Conservation (phyloP, 2,329 filamentous ascomycete species). For the Fusarium sp. region DNA sequence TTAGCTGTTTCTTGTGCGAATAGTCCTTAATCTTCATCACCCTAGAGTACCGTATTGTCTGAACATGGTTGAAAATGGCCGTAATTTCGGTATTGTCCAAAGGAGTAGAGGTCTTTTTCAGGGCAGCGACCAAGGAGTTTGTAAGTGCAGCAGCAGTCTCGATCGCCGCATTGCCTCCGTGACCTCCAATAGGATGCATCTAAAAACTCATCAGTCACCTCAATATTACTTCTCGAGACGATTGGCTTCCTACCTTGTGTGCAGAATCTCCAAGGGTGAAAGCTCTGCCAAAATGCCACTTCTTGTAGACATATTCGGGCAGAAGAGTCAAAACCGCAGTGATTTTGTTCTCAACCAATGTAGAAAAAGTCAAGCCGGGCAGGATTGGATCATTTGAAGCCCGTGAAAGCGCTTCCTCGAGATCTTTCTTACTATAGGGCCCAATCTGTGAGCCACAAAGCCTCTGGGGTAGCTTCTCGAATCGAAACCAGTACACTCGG, state of each 20-base stretch:
- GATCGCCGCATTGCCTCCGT: slow-evolving; percentile 25
- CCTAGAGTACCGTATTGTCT: not conserved
- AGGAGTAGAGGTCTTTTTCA: not conserved
- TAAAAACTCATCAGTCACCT: not conserved
- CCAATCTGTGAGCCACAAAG: slow-evolving; percentile 15
- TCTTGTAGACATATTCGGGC: slow-evolving; percentile 52
- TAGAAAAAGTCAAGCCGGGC: slow-evolving; percentile 4
- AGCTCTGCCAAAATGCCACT: slow-evolving; percentile 55
- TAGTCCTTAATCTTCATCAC: not conserved
- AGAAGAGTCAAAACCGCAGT: slow-evolving; percentile 49
- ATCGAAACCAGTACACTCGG: slow-evolving; percentile 57
- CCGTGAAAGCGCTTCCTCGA: not conserved
- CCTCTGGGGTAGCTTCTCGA: slow-evolving; percentile 5
- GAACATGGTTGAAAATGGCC: not conserved
- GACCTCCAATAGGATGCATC: slow-evolving; percentile 14
- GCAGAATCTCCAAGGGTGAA: slow-evolving; percentile 56
- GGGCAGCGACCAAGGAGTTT: not conserved
- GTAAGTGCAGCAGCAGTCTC: slow-evolving; percentile 16
- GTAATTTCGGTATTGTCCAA: not conserved
- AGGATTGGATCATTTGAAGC: not conserved
- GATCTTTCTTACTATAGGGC: slow-evolving; percentile 8
- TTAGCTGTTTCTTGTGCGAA: slow-evolving; percentile 12
- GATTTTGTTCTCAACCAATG: slow-evolving; percentile 28
- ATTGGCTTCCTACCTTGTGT: slow-evolving; percentile 50
- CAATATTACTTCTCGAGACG: not conserved